These are phyloP conservation scores for Ceriops decandra DNA, from an alignment of 345 rosid species.

Conservation along the genomic window DNA sequence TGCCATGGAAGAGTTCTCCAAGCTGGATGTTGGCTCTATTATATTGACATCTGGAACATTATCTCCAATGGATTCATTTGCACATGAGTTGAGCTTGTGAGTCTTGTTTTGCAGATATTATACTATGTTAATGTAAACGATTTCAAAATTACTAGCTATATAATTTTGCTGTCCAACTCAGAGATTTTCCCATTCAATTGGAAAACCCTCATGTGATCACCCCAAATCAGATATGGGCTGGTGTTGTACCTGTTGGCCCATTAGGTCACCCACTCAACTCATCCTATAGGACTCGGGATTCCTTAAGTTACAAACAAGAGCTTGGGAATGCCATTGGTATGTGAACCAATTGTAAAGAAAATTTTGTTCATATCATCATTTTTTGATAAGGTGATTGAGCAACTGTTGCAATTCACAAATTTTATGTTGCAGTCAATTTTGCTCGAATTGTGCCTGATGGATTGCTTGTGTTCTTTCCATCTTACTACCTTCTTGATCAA, in stretches of 20 bases:
- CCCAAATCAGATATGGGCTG: conserved; percentile 88
- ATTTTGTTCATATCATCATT: background rate
- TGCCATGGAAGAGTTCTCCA: conserved; percentile 78
- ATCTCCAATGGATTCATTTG: conserved; percentile 92
- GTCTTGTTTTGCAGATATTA: conserved; percentile 24
- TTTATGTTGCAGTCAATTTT: conserved; percentile 63
- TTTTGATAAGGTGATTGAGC: background rate
- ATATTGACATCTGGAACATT: conserved; percentile 95
- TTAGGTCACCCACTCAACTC: conserved; percentile 78
- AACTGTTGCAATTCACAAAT: conserved; percentile 12
- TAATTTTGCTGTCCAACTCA: conserved; percentile 33
- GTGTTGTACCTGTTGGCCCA: conserved; percentile 85
- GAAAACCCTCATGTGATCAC: conserved; percentile 99
- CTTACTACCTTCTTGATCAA: conserved; percentile 85
- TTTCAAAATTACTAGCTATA: conserved; percentile 23
- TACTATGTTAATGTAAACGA: conserved; percentile 10
- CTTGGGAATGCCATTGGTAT: conserved; percentile 95
- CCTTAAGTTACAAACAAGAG: conserved; percentile 85
- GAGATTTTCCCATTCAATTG: conserved; percentile 83
- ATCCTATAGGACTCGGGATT: conserved; percentile 72
- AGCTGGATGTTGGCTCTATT: conserved; percentile 76
- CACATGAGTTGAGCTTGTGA: conserved; percentile 84
- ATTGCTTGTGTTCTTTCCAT: conserved; percentile 87
- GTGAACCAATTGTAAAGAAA: conserved; percentile 16
- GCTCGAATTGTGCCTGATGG: conserved; percentile 95